Percentiles rank a stretch among this genome's conserved stretches.
These are phyloP conservation scores for Colletotrichum neosansevieriae DNA, from an alignment of 2,329 filamentous ascomycete genomes.

Conservation along the genomic window DNA sequence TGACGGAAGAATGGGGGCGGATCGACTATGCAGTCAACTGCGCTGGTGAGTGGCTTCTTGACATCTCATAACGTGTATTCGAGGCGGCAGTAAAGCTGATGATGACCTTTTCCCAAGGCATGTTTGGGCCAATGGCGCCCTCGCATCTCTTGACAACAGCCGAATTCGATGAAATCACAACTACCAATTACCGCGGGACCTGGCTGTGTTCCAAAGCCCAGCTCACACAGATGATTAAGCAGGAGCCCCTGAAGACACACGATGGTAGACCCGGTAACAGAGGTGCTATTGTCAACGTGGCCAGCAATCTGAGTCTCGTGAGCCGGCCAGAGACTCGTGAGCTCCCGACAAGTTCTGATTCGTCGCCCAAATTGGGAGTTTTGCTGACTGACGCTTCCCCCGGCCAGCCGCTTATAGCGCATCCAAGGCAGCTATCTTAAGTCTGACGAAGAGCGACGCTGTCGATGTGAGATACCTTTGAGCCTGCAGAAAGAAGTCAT, in stretches of 20 bases:
- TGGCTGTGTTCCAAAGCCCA: constrained; percentile 60
- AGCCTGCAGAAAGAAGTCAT: neutral
- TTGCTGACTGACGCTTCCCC: neutral
- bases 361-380: neutral
- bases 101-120: constrained; percentile 43
- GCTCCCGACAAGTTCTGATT: constrained; percentile 28
- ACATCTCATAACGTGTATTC: neutral
- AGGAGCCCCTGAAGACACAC: constrained; percentile 56
- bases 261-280: constrained; percentile 56
- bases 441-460: constrained; percentile 60
- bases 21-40: constrained; percentile 62
- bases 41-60: constrained; percentile 48
- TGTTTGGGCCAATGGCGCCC: constrained; percentile 51
- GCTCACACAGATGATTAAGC: constrained; percentile 56
- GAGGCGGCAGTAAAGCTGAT: neutral
- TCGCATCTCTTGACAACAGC: constrained; percentile 50
- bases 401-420: constrained; percentile 57
- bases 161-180: constrained; percentile 58
- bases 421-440: constrained; percentile 59
- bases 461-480: constrained; percentile 52
- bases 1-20: constrained; percentile 51
- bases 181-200: constrained; percentile 57
- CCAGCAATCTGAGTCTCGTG: constrained; percentile 57
- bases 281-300: constrained; percentile 60
- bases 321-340: constrained; percentile 55